Base-by-base conservation (phyloP, 768 basidiomycete species). In the Mycena maculata region DNA sequence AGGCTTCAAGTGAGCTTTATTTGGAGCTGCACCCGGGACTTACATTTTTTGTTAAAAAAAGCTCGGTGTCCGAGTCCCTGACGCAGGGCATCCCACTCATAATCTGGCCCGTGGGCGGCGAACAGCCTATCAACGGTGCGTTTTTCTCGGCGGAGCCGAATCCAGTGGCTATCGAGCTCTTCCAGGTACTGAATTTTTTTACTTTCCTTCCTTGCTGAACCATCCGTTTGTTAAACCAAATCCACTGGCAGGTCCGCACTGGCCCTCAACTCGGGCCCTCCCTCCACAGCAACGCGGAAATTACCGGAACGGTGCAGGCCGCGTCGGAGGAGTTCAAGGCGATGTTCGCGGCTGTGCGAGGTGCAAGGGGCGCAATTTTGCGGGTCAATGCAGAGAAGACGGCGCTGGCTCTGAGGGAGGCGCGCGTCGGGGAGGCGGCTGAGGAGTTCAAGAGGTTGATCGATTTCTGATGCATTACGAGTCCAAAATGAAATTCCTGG, bases 31-130 rank as follows among this genome's bases (percentile, higher is more conserved):
- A 22, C 20, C 36, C 22, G 3, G 5, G 12, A 53, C 23, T 28
- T 42, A 20, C 6, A 28, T 45, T 27, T 16, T 52, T 49, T 16
- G 10, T n/a, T 33, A 8, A 16, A 9, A 10, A 3, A 50, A 65
- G 65, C 50, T 66, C 65, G 9, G 13, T 60, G 22, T 42, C 57
- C 15, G 64, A 65, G 36, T 28, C 64, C 3, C 27, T 65, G 20
- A 33, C 31, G 20, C 50, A 56, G n/a, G 58, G 58, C 15, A 60
- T 66, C 30, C 65, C 65, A 12, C 58, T 66, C 33, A 60, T 66
- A 41, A 48, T 66, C 20, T 66, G 65, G 65, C 65, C 65, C 2
- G 42, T 25, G 4, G 42, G 50, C 20, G 58, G 28, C 16, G 65
- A 66, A 28, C 65, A 66, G 45, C 50, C 65, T 7, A 23, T 57